These are phyloP conservation scores for Fusarium sp. DNA, from an alignment of 2,329 filamentous ascomycete species.

Conservation along the genomic window DNA sequence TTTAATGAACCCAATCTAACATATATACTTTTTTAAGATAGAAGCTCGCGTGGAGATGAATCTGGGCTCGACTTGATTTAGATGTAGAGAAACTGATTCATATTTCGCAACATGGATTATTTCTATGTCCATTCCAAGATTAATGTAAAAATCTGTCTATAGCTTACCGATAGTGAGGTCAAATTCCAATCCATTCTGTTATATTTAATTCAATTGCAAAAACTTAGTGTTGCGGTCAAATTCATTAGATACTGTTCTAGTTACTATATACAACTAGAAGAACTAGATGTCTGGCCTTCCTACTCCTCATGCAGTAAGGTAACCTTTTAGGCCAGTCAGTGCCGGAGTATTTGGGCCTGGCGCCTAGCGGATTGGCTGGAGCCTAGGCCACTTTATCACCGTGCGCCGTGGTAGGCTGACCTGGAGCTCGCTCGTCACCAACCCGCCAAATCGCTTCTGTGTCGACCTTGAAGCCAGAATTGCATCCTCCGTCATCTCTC, in stretches of 20 bases:
- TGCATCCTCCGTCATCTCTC: slow-evolving; percentile 42
- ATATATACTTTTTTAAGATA: background rate
- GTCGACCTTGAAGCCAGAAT: slow-evolving; percentile 46
- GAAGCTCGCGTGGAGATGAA: background rate
- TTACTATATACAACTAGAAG: no score
- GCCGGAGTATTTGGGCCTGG: slow-evolving; percentile 8
- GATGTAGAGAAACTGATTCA: no score
- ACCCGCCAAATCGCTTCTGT: slow-evolving; percentile 49
- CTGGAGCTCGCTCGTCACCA: slow-evolving; percentile 47
- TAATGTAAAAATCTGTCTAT: no score
- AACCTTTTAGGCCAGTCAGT: slow-evolving; percentile 6
- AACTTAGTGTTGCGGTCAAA: no score
- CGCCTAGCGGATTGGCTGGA: slow-evolving; percentile 26
- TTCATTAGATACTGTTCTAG: no score
- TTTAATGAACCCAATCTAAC: background rate
- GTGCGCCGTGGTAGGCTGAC: background rate
- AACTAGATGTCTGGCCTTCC: background rate
- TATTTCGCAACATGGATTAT: no score
- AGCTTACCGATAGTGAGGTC: no score
- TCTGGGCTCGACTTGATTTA: no score
- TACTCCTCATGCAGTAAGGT: background rate
- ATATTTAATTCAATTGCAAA: background rate
- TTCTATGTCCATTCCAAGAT: no score
- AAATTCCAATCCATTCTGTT: background rate
- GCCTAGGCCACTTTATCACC: slow-evolving; percentile 24